These are phyloP conservation scores for Quercus lobata DNA, from an alignment of 331 rosid species.

Conservation along the genomic window DNA sequence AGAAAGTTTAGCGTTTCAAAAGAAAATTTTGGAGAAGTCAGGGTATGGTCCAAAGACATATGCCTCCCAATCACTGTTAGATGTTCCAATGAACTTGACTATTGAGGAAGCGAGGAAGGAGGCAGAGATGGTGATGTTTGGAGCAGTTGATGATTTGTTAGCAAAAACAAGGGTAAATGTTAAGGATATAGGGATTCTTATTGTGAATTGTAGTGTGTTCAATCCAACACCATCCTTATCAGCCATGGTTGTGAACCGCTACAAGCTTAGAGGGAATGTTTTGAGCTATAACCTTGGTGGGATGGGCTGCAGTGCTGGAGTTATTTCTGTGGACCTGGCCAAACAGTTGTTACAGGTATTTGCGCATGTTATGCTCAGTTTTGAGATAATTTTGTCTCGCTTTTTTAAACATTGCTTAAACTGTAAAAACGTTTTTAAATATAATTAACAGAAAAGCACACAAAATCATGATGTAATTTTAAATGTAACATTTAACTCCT, in stretches of 20 bases:
- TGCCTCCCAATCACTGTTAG: not conserved
- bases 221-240: not conserved
- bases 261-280: not conserved
- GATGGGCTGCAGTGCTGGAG: slow-evolving; percentile 8
- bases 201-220: not conserved
- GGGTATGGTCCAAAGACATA: not conserved
- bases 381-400: not conserved
- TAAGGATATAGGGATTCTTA: not conserved
- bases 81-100: not conserved
- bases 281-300: not conserved
- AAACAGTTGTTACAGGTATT: not conserved
- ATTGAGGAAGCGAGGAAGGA: not conserved
- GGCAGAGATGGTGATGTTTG: not conserved
- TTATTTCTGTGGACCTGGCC: not conserved
- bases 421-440: too few relatives aligned
- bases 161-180: not conserved
- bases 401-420: not conserved
- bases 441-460: too few relatives aligned
- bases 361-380: not conserved
- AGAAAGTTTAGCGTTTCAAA: not conserved
- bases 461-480: too few relatives aligned
- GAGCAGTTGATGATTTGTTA: not conserved
- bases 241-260: not conserved
- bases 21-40: not conserved
- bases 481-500: too few relatives aligned